Evolutionary conservation across 106 monocot genomes (phyloP).

Genomic region (Allium sativum): DNA sequence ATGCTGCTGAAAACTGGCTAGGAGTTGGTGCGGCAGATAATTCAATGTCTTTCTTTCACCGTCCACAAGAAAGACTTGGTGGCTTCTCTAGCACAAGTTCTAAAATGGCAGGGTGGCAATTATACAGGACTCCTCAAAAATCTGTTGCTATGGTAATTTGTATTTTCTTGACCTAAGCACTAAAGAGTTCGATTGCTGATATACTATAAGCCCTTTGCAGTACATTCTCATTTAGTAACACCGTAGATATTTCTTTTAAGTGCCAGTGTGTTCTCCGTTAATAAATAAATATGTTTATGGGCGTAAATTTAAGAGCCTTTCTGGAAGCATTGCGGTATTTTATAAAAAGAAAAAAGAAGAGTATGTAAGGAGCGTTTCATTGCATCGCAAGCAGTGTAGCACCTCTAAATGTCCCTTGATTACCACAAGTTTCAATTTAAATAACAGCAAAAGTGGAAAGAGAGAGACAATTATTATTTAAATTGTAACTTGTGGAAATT

Average conservation of each 20-base stretch:
- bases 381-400: no score
- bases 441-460: no score
- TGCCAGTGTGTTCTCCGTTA: background rate
- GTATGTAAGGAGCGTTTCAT: no score
- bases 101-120: conserved; percentile 91
- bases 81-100: conserved; percentile 73
- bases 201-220: no score
- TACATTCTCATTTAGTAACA: background rate
- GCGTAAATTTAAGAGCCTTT: background rate
- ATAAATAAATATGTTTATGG: background rate
- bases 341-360: background rate
- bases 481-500: no score
- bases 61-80: conserved; percentile 91
- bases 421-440: no score
- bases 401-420: no score
- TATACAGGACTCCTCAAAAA: conserved; percentile 93
- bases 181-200: background rate
- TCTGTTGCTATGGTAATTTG: conserved; percentile 75
- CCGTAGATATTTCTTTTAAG: background rate
- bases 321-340: background rate
- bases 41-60: conserved; percentile 95
- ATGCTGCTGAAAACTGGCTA: conserved; percentile 92
- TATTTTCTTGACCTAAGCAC: background rate
- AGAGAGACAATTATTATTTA: no score
- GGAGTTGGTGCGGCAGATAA: conserved; percentile 98